Percentiles rank a stretch among this genome's conserved stretches.
phyloP scores from a whole-genome alignment of 2,329 filamentous ascomycete species.

The Xylaria multiplex region DNA sequence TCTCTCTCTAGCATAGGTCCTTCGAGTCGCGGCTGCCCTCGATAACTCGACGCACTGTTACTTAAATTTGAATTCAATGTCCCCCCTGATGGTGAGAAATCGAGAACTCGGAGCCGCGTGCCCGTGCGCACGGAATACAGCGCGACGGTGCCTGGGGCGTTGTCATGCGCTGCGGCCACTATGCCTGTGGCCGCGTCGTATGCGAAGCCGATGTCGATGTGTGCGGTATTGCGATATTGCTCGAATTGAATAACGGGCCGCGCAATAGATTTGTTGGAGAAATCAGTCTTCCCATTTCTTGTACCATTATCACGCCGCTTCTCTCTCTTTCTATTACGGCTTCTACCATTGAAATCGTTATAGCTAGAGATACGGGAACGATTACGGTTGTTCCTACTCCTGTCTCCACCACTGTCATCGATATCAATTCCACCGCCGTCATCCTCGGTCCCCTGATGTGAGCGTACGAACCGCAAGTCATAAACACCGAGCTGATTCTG shows the following conservation, averaged over 20 bases:
- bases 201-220: constrained; percentile 63
- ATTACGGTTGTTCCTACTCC: neutral
- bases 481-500: constrained; percentile 63
- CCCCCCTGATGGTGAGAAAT: constrained; percentile 22
- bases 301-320: neutral
- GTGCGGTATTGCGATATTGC: constrained; percentile 61
- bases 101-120: constrained; percentile 47
- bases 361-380: neutral
- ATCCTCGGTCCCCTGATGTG: neutral
- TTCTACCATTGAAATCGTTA: neutral
- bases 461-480: constrained; percentile 60
- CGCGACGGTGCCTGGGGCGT: constrained; percentile 54
- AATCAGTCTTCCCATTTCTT: neutral
- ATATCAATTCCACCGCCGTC: neutral
- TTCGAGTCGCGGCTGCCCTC: too few relatives aligned
- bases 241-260: constrained; percentile 60
- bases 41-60: neutral
- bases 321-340: neutral
- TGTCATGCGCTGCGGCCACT: constrained; percentile 64
- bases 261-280: constrained; percentile 37
- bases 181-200: constrained; percentile 58
- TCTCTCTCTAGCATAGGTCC: neutral
- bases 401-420: constrained; percentile 11
- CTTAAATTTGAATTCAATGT: too few relatives aligned
- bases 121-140: constrained; percentile 63